Evolutionary conservation across 2,329 filamentous ascomycete species (phyloP), one percentile per base, ranked within the genome.

Genomic region (Calonectria fujianensis): DNA sequence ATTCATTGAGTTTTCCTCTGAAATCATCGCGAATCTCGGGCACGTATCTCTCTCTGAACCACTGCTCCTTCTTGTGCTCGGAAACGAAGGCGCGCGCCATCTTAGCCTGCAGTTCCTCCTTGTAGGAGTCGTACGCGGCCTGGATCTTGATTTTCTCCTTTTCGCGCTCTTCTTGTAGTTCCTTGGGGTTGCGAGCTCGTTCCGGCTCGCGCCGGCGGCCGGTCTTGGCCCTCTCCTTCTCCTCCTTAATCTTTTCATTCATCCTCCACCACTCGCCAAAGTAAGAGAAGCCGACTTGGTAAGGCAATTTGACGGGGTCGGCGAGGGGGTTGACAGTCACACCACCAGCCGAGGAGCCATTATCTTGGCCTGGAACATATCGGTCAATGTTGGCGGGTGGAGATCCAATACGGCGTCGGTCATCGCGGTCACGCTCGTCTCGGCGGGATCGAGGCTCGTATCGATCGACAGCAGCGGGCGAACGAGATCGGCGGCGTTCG

Each of bases 11-110:
- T 81, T 95, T 94, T 74, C 89, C 88, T 71, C 94, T 93, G 81
- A 98, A 92, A 2, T 91, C 89, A 78, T 96, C 93, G 68, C 95
- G 90, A 70, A 96, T 92, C 79, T 97, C 95, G 1, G 95, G 91
- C 37, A 97, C 93, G 81, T 99, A 99, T 83, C 95, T 93, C 85
- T 99, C 97, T 80, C 94, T 95, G 87, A 99, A 99, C 97, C 97
- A 99, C 83, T 99, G 96, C 84, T 99, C 97, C 54, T 93, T 93
- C 84, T 98, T 98, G 86, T 99, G 97, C 80, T 96, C 94, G 65
- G 94, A 92, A 52, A 99, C 97, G 83, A 99, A 99, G 1, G 91
- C 89, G 77, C 96, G 93, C 0, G 97, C 96, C 94, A 98, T 96
- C 83, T 93, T 93, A 5, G 90, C 91, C 80, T 94, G 92, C 2